Evolutionary conservation across 352 stramenopile species (phyloP).

Genomic region (Phytophthora constricta): DNA sequence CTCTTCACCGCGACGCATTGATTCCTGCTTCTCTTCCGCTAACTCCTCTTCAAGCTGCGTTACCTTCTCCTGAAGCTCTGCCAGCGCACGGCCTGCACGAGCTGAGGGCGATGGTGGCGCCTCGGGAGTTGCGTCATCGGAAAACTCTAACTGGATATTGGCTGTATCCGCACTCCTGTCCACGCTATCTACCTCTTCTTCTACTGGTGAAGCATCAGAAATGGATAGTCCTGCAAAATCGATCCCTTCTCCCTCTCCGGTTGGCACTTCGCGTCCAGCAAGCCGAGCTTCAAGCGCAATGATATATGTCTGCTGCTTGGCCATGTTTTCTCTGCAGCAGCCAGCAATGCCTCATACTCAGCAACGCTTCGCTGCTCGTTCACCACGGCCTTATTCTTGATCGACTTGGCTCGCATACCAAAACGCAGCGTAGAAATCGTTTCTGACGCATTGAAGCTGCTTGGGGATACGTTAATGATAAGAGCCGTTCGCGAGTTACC

Average conservation of each 20-base stretch:
- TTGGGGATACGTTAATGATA: conserved; percentile 93
- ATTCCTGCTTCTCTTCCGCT: conserved; percentile 82
- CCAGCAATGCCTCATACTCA: conserved; percentile 89
- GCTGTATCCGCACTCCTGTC: conserved; percentile 19
- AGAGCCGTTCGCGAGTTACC: conserved; percentile 94
- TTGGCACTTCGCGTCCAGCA: conserved; percentile 30
- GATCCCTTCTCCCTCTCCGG: conserved; percentile 11
- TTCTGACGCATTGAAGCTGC: conserved; percentile 90
- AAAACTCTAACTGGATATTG: conserved; percentile 41
- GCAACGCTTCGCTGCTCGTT: conserved; percentile 92
- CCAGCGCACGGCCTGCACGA: conserved; percentile 61
- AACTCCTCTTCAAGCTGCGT: conserved; percentile 79
- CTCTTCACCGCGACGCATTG: conserved; percentile 73
- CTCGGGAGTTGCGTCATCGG: conserved; percentile 13
- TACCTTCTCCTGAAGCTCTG: conserved; percentile 77
- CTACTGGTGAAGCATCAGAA: conserved; percentile 13
- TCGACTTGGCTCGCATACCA: conserved; percentile 92
- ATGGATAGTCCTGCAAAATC: neutral
- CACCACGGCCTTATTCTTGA: conserved; percentile 95
- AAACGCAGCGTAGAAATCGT: conserved; percentile 94
- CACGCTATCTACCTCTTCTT: neutral
- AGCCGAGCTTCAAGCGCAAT: conserved; percentile 77
- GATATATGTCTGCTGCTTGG: conserved; percentile 85
- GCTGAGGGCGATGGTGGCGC: conserved; percentile 50
- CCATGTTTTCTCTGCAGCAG: conserved; percentile 85